Conservation (phyloP, 805 yeast genomes). For the Candida golubevii region DNA sequence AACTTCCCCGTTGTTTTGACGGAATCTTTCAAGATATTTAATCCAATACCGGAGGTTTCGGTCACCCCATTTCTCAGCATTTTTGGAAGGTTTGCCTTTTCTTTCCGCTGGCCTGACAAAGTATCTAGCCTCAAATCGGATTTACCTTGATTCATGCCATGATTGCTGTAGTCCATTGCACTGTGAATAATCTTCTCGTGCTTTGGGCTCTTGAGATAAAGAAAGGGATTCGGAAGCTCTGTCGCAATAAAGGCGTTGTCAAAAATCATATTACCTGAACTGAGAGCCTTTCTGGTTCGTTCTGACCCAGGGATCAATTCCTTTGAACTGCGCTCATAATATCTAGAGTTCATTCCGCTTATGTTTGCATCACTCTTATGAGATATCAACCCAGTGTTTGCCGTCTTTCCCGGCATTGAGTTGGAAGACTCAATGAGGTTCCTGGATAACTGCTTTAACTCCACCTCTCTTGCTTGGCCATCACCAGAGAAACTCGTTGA, state of each 20-base stretch:
- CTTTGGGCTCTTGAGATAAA: slow-evolving; percentile 7
- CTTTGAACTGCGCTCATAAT: slow-evolving; percentile 2
- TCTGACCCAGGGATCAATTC: slow-evolving; percentile 1
- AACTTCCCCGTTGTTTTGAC: not conserved
- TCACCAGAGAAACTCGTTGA: slow-evolving; percentile 11
- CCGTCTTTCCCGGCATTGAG: slow-evolving; percentile 6
- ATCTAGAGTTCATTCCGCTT: slow-evolving; percentile 3
- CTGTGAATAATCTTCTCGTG: slow-evolving; percentile 7
- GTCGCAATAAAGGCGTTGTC: not conserved
- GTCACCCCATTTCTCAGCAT: slow-evolving; percentile 24
- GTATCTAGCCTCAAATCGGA: not conserved
- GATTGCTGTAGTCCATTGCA: slow-evolving; percentile 6
- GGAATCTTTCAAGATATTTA: slow-evolving; percentile 34
- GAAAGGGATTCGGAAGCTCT: slow-evolving; percentile 3
- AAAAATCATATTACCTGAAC: slow-evolving; percentile 4
- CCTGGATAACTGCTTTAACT: not conserved
- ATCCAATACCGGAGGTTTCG: slow-evolving; percentile 36
- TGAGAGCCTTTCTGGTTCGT: slow-evolving; percentile 5
- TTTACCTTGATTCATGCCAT: not conserved
- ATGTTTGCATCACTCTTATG: slow-evolving; percentile 9
- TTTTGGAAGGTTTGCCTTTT: slow-evolving; percentile 34
- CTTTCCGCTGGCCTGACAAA: slow-evolving; percentile 14
- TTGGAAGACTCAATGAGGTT: slow-evolving; percentile 3
- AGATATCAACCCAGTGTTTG: slow-evolving; percentile 3
- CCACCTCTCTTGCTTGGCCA: slow-evolving; percentile 2